Percentiles rank a stretch among this genome's conserved stretches.
phyloP scores from a whole-genome alignment of 2,329 filamentous ascomycete genomes.

The Cladosporium halotolerans region DNA sequence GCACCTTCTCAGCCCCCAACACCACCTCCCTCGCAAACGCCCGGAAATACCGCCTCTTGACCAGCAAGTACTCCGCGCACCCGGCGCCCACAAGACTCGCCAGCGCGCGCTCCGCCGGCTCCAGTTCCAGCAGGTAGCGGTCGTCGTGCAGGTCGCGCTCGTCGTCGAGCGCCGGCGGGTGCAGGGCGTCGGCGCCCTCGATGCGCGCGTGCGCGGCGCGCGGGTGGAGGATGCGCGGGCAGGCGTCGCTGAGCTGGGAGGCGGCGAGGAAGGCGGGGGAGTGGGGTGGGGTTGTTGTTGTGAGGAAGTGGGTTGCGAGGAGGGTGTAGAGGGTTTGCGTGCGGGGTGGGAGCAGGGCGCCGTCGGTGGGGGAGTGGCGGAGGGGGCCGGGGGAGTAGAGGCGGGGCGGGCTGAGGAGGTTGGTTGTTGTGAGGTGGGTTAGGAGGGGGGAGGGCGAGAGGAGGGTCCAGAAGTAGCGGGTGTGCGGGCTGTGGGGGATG shows the following conservation, averaged over 20 bases:
- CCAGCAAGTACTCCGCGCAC: slow-evolving; percentile 21
- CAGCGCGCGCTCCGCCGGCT: slow-evolving; percentile 17
- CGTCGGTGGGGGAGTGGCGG: not conserved
- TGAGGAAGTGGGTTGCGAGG: slow-evolving; percentile 17
- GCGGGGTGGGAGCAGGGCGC: not conserved
- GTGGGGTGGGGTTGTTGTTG: slow-evolving; percentile 16
- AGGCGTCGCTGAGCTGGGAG: slow-evolving; percentile 15
- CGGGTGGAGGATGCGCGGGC: slow-evolving; percentile 10
- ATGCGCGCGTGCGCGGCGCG: slow-evolving; percentile 14
- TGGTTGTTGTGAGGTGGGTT: slow-evolving; percentile 1
- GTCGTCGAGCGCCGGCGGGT: slow-evolving; percentile 7
- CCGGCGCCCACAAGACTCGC: slow-evolving; percentile 12
- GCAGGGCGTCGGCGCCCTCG: not conserved
- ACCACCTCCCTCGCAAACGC: slow-evolving; percentile 9
- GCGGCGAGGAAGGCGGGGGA: slow-evolving; percentile 19
- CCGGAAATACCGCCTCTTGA: slow-evolving; percentile 22
- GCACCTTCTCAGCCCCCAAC: not conserved
- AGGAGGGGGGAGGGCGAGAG: slow-evolving; percentile 10
- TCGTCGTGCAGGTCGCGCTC: slow-evolving; percentile 12
- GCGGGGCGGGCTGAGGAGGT: not conserved
- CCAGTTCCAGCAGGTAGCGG: slow-evolving; percentile 18
- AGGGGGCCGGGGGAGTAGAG: not conserved
- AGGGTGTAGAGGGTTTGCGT: slow-evolving; percentile 16
- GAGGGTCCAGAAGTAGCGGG: slow-evolving; percentile 22
- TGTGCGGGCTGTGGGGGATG: slow-evolving; percentile 13